phyloP scores from a whole-genome alignment of 2,329 filamentous ascomycete genomes.

The Trichophaea hybrida region DNA sequence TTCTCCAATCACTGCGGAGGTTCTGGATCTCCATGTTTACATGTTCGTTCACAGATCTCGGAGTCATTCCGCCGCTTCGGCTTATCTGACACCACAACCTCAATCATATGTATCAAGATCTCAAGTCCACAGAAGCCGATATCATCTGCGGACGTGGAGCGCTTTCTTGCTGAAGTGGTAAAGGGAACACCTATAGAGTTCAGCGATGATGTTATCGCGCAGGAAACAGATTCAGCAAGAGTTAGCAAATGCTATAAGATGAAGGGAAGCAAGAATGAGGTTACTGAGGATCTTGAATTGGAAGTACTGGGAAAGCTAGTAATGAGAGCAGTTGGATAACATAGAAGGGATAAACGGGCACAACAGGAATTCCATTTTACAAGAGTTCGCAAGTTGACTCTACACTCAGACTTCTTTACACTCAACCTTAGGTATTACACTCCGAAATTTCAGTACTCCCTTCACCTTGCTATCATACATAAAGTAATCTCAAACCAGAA shows the following conservation, averaged over 20 bases:
- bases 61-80: conserved; percentile 86
- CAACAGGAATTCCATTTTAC: not conserved
- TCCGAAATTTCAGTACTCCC: too few species aligned
- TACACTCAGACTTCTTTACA: too few species aligned
- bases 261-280: conserved; percentile 31
- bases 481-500: not conserved
- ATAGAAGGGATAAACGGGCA: not conserved
- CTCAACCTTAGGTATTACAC: too few species aligned
- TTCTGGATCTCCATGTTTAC: not conserved
- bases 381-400: not conserved
- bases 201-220: conserved; percentile 47
- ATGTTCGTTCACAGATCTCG: conserved; percentile 51
- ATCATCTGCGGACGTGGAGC: conserved; percentile 38
- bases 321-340: conserved; percentile 44
- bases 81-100: conserved; percentile 52
- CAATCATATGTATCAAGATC: conserved; percentile 72
- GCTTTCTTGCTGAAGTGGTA: conserved; percentile 48
- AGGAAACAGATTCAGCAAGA: conserved; percentile 49
- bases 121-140: conserved; percentile 39
- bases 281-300: conserved; percentile 43
- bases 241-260: conserved; percentile 82
- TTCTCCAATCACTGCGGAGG: not conserved
- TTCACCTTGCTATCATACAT: not conserved
- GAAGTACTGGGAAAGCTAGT: conserved; percentile 66
- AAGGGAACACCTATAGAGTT: conserved; percentile 47